Conservation (phyloP, 2,329 filamentous ascomycete genomes). For the Exophiala sideris region DNA sequence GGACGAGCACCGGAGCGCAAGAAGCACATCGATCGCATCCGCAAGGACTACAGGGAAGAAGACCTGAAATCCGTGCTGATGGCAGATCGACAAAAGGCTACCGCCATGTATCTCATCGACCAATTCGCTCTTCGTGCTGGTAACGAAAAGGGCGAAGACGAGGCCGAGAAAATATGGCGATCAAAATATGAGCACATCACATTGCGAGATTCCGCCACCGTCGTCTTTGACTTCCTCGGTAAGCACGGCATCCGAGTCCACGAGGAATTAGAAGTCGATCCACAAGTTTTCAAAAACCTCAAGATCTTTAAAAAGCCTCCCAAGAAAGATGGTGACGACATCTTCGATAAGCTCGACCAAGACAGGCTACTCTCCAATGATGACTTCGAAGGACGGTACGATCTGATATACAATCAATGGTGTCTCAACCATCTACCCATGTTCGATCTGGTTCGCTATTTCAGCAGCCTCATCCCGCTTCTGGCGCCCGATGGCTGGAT, state of each 20-base stretch:
- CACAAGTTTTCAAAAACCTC: constrained; percentile 96
- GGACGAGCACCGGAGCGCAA: background rate
- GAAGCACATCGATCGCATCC: constrained; percentile 76
- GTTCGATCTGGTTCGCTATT: constrained; percentile 63
- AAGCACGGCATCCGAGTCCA: constrained; percentile 99
- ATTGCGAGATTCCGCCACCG: constrained; percentile 79
- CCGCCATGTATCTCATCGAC: constrained; percentile 96
- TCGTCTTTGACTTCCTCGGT: constrained; percentile 95
- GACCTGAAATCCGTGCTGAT: constrained; percentile 88
- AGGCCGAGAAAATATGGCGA: constrained; percentile 97
- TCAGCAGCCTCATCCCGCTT: constrained; percentile 57
- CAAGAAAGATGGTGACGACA: constrained; percentile 90
- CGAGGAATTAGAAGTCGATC: constrained; percentile 83
- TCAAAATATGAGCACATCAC: constrained; percentile 96
- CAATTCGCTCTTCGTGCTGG: constrained; percentile 94
- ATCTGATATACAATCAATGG: constrained; percentile 89
- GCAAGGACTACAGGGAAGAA: constrained; percentile 83
- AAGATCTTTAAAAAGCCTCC: constrained; percentile 97
- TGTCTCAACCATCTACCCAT: constrained; percentile 81
- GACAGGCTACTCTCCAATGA: background rate
- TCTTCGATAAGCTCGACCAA: constrained; percentile 69
- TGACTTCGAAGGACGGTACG: constrained; percentile 50
- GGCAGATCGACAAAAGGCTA: constrained; percentile 92
- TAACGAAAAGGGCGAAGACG: constrained; percentile 96
- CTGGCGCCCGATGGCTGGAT: constrained; percentile 50